phyloP scores from a whole-genome alignment of 345 rosid genomes.

The Eutrema yunnanense region DNA sequence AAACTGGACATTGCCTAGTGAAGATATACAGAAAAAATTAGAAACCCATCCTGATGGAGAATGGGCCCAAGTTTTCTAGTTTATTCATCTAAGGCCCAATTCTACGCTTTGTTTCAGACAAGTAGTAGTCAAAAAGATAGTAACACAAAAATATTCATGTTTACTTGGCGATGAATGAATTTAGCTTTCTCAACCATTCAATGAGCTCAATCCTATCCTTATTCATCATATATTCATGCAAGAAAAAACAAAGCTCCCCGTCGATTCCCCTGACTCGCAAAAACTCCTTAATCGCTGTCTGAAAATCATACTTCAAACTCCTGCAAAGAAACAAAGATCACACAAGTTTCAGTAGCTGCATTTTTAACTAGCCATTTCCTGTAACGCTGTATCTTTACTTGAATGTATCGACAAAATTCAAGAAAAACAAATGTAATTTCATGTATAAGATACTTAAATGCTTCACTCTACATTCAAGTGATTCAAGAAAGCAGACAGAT shows the following conservation, averaged over 20 bases:
- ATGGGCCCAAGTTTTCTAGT: no score
- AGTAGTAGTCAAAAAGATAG: neutral
- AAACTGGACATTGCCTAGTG: no score
- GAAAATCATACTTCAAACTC: slow-evolving; percentile 46
- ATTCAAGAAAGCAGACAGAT: neutral
- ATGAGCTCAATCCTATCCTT: slow-evolving; percentile 69
- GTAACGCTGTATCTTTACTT: neutral
- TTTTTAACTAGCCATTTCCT: neutral
- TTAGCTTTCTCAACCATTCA: slow-evolving; percentile 53
- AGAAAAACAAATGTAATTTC: neutral
- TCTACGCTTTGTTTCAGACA: no score
- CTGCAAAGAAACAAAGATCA: slow-evolving; percentile 31
- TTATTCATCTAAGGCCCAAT: no score
- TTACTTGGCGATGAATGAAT: slow-evolving; percentile 40
- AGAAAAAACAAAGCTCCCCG: slow-evolving; percentile 46
- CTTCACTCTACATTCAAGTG: neutral
- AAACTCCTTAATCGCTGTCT: slow-evolving; percentile 35
- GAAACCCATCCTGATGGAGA: no score
- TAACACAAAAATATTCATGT: neutral
- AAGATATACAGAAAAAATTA: no score
- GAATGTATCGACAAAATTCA: neutral
- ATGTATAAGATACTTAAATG: neutral
- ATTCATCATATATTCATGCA: slow-evolving; percentile 71
- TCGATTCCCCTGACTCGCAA: slow-evolving; percentile 62
- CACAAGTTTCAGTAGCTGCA: neutral